Evolutionary conservation across 176 grass and related monocot genomes (phyloP).

Genomic region (Zea mays): Zm-B73-REFERENCE-NAM-5.0 NC_050097.1:79288501-79289000

Average conservation of each 20-base stretch:
- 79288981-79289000: background rate
- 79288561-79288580: constrained; percentile 25
- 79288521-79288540: constrained; percentile 12
- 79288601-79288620: no score
- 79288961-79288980: constrained; percentile 11
- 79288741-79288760: background rate
- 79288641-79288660: no score
- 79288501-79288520: constrained; percentile 39
- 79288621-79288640: no score
- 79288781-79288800: no score
- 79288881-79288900: background rate
- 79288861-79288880: background rate
- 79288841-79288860: background rate
- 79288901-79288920: background rate
- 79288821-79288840: background rate
- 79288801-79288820: background rate
- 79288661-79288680: no score
- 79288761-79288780: background rate
- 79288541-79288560: constrained; percentile 3
- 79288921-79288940: constrained; percentile 9
- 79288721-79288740: background rate
- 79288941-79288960: background rate
- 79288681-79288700: no score
- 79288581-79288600: no score
- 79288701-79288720: background rate